phyloP scores from a whole-genome alignment of 75 land plant genomes.

The Ceratopteris richardii region DNA sequence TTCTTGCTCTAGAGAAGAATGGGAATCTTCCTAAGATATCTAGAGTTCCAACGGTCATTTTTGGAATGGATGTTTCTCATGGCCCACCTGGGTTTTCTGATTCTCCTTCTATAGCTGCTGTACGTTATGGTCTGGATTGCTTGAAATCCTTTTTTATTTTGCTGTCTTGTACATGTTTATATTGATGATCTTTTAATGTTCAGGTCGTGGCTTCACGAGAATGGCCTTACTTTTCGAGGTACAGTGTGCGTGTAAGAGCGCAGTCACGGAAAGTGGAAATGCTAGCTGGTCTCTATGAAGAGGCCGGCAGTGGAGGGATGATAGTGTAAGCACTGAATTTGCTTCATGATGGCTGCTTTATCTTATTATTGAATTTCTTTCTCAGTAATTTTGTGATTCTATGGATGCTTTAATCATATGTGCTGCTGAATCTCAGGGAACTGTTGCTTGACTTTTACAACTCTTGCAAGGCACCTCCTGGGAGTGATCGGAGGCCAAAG shows the following conservation, averaged over 20 bases:
- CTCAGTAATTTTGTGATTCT: too few species aligned
- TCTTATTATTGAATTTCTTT: too few species aligned
- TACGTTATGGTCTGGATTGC: constrained; percentile 16
- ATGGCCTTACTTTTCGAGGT: constrained; percentile 73
- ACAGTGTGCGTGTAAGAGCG: constrained; percentile 62
- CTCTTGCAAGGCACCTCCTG: constrained; percentile 14
- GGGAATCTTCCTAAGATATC: constrained; percentile 46
- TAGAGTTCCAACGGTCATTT: constrained; percentile 55
- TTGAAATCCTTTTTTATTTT: not conserved
- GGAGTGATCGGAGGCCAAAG: constrained; percentile 34
- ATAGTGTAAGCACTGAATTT: constrained; percentile 1
- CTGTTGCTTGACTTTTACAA: constrained; percentile 52
- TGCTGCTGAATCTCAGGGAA: constrained; percentile 29
- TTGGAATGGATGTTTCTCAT: constrained; percentile 99
- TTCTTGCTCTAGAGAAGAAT: constrained; percentile 30
- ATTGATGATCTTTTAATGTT: constrained; percentile 1
- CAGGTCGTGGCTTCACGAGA: constrained; percentile 83
- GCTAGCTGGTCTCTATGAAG: constrained; percentile 66
- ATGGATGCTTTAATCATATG: not conserved
- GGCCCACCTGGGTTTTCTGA: constrained; percentile 85
- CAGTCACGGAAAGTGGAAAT: constrained; percentile 81
- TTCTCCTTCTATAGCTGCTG: constrained; percentile 91
- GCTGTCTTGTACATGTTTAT: too few species aligned
- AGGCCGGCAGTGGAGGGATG: constrained; percentile 8
- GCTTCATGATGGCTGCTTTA: too few species aligned